phyloP scores from a whole-genome alignment of 257 asterid genomes.

The Dorcoceras hygrometricum region DNA sequence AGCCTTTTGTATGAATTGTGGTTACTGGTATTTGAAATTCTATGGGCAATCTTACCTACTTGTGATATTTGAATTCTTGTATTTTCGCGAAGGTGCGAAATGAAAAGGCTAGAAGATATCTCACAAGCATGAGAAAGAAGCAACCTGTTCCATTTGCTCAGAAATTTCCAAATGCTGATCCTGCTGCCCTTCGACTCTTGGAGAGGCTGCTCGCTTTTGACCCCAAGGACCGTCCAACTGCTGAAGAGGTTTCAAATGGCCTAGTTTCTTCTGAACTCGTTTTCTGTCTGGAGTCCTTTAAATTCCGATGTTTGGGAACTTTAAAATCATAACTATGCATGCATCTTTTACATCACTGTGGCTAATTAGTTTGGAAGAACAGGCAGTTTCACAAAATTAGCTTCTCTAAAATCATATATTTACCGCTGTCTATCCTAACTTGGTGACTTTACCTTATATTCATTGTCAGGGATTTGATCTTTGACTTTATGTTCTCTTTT shows the following conservation, averaged over 20 bases:
- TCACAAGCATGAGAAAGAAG: conserved; percentile 85
- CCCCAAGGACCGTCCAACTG: conserved; percentile 92
- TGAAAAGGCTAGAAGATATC: conserved; percentile 90
- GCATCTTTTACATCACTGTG: background rate
- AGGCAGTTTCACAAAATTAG: too few species aligned
- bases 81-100: conserved; percentile 48
- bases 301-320: background rate
- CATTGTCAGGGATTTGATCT: background rate
- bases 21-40: background rate
- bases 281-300: background rate
- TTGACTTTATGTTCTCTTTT: conserved; percentile 4
- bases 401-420: background rate
- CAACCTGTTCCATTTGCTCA: conserved; percentile 64
- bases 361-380: too few species aligned
- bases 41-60: background rate
- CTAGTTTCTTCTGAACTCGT: background rate
- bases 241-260: conserved; percentile 49
- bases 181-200: conserved; percentile 58
- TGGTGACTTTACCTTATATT: background rate
- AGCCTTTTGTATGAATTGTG: background rate
- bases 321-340: background rate
- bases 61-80: background rate
- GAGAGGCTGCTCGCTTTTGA: conserved; percentile 83
- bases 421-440: background rate
- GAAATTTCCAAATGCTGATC: conserved; percentile 86